These are phyloP conservation scores for Rhizoctonia solani DNA, from an alignment of 1,284 basidiomycete species.

Conservation along the genomic window DNA sequence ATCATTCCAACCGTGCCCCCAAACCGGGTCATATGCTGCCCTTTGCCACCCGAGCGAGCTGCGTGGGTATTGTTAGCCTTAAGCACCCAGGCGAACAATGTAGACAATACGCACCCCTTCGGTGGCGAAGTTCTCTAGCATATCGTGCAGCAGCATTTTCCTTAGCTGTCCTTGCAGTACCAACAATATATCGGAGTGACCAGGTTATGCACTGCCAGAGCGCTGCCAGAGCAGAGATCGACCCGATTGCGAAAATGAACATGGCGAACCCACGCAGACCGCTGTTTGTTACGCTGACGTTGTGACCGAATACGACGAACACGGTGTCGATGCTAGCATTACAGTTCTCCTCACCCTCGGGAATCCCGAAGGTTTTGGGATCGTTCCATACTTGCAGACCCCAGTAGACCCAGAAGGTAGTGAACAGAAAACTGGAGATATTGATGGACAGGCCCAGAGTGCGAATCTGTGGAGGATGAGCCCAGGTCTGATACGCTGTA, in stretches of 20 bases:
- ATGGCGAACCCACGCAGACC: conserved; percentile 29
- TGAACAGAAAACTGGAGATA: conserved; percentile 27
- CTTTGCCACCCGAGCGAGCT: background rate
- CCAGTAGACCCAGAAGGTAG: conserved; percentile 30
- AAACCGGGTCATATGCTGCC: conserved; percentile 16
- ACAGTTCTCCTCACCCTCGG: background rate
- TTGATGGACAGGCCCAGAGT: conserved; percentile 16
- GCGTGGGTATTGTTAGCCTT: background rate
- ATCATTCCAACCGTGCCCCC: conserved; percentile 23
- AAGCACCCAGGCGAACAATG: background rate
- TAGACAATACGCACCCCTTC: background rate
- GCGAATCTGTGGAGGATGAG: background rate
- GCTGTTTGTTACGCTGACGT: background rate
- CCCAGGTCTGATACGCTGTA: background rate
- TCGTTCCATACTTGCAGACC: conserved; percentile 25
- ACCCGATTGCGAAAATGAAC: conserved; percentile 15
- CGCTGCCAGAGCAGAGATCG: background rate
- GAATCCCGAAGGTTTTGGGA: conserved; percentile 18
- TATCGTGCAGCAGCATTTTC: conserved; percentile 1
- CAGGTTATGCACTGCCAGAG: background rate
- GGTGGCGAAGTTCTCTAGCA: conserved; percentile 3
- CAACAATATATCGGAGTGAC: background rate
- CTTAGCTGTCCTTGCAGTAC: background rate
- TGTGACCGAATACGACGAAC: conserved; percentile 27
- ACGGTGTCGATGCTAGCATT: background rate